Base-by-base conservation (phyloP, 768 basidiomycete genomes). In the Tephrocybe sp. region DNA sequence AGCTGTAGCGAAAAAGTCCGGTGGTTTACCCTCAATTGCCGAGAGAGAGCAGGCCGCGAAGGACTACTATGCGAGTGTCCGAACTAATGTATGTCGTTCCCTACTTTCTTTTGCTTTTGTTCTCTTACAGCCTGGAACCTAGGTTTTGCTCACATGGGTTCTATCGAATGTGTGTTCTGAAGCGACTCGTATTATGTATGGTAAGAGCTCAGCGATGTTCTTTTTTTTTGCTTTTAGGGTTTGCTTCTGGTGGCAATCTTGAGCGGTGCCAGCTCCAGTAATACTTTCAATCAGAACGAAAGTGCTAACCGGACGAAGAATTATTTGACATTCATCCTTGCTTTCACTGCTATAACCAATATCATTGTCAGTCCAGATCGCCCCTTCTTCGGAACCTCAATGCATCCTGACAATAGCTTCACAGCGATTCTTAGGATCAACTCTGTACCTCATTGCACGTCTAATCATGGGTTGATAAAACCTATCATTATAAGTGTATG, bases 61-160 rank as follows among this genome's bases (percentile, higher is more conserved):
- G 62, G 90, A 92, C 58, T 94, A 93, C 69, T 95, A 93, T 66
- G 90, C 91, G 0, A 85, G 84, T 60, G 89, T 94, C 48, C 73
- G 92, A 56, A 93, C 91, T 6, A 93, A 93, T 69, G 88, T 77
- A 49, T 45, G 63, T 11, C 34, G 34, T 36, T 37, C 15, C 11
- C n/a, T 14, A 7, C 1, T 10, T 36, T 33, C 23, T n/a, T 17
- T 21, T n/a, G 1, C 9, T 40, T 38, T 25, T 15, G 9, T 48
- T 3, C 18, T 30, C 14, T 49, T 18, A 21, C 41, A 45, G 30
- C 43, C 50, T 17, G 24, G n/a, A n/a, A 26, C 51, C 26, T 45
- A 84, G 80, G 81, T 87, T 28, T 67, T 95, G 38, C 72, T 95
- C 49, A 72, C 79, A 3, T 94, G 93, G 93, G 89, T 90, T 3